Conservation (phyloP, 805 yeast species). For the Saccharomyces paradoxus region DNA sequence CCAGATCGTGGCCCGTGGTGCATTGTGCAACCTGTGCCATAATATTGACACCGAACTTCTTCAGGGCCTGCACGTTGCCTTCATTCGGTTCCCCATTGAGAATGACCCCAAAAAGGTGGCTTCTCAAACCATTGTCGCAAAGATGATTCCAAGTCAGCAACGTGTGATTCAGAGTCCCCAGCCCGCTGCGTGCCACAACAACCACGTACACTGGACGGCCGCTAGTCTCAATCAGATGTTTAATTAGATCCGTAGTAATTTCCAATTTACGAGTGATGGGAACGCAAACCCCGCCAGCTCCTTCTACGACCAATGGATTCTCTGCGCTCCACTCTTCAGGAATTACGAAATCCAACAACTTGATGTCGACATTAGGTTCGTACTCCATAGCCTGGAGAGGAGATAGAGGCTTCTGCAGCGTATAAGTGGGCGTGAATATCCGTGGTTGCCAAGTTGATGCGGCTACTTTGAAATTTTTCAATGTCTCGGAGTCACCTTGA, state of each 20-base stretch:
- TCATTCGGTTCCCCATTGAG: constrained; percentile 20
- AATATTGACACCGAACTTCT: constrained; percentile 16
- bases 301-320: constrained; percentile 22
- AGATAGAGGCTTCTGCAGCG: constrained; percentile 20
- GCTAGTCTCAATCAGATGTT: constrained; percentile 5
- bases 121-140: constrained; percentile 10
- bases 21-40: constrained; percentile 32
- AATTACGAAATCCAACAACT: constrained; percentile 10
- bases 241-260: constrained; percentile 22
- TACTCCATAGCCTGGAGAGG: constrained; percentile 26
- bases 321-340: constrained; percentile 9
- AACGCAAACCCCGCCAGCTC: constrained; percentile 29
- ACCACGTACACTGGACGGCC: constrained; percentile 15
- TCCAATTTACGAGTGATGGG: constrained; percentile 21
- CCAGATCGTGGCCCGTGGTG: constrained; percentile 3
- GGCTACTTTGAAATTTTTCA: constrained; percentile 4
- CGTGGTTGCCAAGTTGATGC: constrained; percentile 6
- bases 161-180: constrained; percentile 30
- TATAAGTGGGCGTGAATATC: constrained; percentile 13
- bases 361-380: constrained; percentile 12
- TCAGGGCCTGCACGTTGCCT: constrained; percentile 16
- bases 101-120: constrained; percentile 17
- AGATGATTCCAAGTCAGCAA: constrained; percentile 23
- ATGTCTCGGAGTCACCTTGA: constrained; percentile 21
- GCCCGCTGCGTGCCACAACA: constrained; percentile 24